Conservation (phyloP, 495 filamentous ascomycete species). For the Staphylotrichum tortipilum region DNA sequence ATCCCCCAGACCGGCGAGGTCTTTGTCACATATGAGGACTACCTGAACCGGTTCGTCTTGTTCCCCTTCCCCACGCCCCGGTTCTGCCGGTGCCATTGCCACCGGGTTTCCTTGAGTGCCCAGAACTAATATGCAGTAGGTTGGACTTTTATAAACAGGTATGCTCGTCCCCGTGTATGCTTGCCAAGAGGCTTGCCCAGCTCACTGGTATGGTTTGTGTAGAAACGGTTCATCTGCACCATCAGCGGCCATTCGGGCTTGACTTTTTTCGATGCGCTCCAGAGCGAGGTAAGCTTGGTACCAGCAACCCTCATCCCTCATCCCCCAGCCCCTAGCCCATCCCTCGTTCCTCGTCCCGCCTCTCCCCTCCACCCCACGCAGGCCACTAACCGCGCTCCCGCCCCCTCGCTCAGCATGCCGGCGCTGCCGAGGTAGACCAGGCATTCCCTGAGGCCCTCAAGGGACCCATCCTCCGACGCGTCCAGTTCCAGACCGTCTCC, state of each 20-base stretch:
- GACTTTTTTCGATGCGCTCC: conserved; percentile 87
- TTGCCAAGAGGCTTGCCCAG: not conserved
- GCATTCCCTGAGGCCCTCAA: conserved; percentile 87
- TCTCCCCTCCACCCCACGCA: not conserved
- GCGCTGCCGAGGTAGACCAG: conserved; percentile 80
- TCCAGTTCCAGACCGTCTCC: conserved; percentile 85
- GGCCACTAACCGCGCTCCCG: not conserved
- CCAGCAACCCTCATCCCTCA: no score
- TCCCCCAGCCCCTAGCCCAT: no score
- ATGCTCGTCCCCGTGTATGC: conserved; percentile 18
- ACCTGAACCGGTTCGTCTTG: conserved; percentile 60
- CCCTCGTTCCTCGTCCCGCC: not conserved
- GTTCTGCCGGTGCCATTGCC: conserved; percentile 2
- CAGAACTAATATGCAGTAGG: conserved; percentile 36
- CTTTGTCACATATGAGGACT: conserved; percentile 82
- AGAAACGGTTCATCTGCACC: conserved; percentile 87
- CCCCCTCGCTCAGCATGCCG: conserved; percentile 52
- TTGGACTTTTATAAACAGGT: conserved; percentile 93
- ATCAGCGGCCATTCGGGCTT: conserved; percentile 89
- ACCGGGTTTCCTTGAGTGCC: not conserved
- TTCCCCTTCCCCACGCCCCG: not conserved
- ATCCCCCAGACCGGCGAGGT: conserved; percentile 85
- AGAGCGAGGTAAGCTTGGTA: conserved; percentile 75
- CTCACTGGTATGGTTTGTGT: conserved; percentile 10
- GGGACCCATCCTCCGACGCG: conserved; percentile 77